Percentiles rank a stretch among this genome's conserved stretches.
phyloP scores from a whole-genome alignment of 2,329 filamentous ascomycete species.

The Paraconiothyrium sp. region DNA sequence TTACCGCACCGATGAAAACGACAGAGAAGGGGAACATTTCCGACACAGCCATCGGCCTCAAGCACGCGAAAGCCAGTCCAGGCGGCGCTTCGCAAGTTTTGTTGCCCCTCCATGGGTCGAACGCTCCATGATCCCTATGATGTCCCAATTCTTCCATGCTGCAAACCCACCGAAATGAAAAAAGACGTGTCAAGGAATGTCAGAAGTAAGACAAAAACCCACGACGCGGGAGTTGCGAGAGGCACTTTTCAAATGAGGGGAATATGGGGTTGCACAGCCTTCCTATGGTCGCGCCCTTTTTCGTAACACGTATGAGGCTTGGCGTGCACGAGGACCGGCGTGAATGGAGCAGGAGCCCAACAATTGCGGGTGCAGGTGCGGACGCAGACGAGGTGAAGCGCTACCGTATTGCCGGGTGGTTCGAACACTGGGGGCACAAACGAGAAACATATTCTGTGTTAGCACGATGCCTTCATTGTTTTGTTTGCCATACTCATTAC shows the following conservation, averaged over 20 bases:
- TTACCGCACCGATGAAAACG: background rate
- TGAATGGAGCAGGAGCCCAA: background rate
- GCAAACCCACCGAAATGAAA: background rate
- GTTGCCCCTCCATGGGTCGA: background rate
- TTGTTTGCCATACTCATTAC: background rate
- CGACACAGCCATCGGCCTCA: background rate
- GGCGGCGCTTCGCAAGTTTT: background rate
- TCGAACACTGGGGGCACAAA: background rate
- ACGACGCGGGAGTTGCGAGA: background rate
- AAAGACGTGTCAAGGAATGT: background rate
- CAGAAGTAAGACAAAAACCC: background rate
- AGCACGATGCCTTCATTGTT: background rate
- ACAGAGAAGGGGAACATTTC: background rate
- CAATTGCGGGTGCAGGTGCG: background rate
- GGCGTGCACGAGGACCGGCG: background rate
- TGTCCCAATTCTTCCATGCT: background rate
- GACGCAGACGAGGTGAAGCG: background rate
- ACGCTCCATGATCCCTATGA: background rate
- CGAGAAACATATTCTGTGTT: background rate
- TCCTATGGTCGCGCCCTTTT: background rate
- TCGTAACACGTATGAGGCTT: background rate
- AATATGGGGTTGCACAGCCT: background rate
- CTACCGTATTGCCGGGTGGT: background rate
- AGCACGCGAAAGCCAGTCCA: background rate
- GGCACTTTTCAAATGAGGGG: background rate